Percentiles rank a stretch among this genome's conserved stretches.
Conservation (phyloP, 2,329 filamentous ascomycete species). For the Aspergillus brunneoviolaceus region DNA sequence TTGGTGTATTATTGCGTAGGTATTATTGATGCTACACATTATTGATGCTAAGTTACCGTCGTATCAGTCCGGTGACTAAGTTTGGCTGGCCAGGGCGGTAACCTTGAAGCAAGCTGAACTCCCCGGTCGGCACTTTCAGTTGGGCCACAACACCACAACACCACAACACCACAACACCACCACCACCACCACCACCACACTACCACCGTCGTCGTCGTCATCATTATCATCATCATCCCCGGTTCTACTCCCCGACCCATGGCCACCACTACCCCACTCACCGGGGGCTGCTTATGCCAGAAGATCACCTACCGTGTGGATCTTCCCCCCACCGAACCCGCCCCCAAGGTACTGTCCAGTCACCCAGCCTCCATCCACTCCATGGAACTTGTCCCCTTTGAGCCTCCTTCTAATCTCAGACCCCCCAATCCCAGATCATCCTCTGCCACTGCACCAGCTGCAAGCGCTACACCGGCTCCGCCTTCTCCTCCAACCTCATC, state of each 20-base stretch:
- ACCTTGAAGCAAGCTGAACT: too few relatives aligned
- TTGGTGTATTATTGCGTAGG: too few relatives aligned
- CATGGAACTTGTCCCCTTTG: not conserved
- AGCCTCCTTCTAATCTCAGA: not conserved
- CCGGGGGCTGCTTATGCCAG: slow-evolving; percentile 11
- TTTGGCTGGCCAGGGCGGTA: too few relatives aligned
- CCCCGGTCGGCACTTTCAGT: too few relatives aligned
- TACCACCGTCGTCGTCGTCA: too few relatives aligned
- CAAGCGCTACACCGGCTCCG: slow-evolving; percentile 27
- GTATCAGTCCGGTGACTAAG: too few relatives aligned
- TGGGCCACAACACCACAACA: too few relatives aligned
- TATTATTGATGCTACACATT: too few relatives aligned
- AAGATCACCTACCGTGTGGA: slow-evolving; percentile 15
- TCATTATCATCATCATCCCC: not conserved
- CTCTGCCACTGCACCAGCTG: slow-evolving; percentile 28
- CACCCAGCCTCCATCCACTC: not conserved
- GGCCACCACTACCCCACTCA: not conserved
- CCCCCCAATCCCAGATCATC: slow-evolving; percentile 11
- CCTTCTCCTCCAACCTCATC: slow-evolving; percentile 27
- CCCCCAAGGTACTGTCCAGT: slow-evolving; percentile 20
- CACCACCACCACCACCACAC: too few relatives aligned
- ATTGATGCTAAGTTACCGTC: too few relatives aligned
- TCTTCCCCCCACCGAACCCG: slow-evolving; percentile 14
- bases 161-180: too few relatives aligned
- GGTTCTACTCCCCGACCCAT: not conserved